Evolutionary conservation across 2,329 filamentous ascomycete species (phyloP), one percentile per base, ranked within the genome.

Genomic region (Nemania sp.): DNA sequence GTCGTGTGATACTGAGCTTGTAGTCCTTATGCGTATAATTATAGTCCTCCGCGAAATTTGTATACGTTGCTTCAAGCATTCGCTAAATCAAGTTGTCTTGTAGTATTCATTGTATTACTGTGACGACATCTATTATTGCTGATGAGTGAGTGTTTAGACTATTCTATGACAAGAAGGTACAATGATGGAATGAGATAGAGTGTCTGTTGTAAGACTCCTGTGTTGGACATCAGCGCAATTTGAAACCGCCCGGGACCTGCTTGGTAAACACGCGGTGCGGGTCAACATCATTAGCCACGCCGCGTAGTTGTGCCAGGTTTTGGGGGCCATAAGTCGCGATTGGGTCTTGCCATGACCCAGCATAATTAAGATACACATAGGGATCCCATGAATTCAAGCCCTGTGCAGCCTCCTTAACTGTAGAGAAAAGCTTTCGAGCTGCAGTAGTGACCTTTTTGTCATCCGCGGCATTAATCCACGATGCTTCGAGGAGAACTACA

Each of bases 361-460:
- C 44, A n/a, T 57, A 57, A 24, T 54, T 57, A 11, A 48, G 17
- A 24, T 54, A 54, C n/a, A 17, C 12, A 26, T 42, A 52, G 1
- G 49, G 49, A 9, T 40, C 24, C 5, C 14, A 37, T 8, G 40
- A 12, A 14, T 8, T 19, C 5, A 50, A 9, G 31, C 8, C 40
- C 3, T 8, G 9, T 6, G 11, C 36, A 39, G 20, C 36, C 19
- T 14, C 9, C 23, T 19, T 5, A 14, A 39, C 23, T 11, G 17
- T 19, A 8, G 17, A 9, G 12, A 39, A 8, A 3, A 39, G 15
- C 6, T 9, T 19, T 39, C 15, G 19, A 28, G 6, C 14, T 20
- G 36, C 36, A 17, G 9, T 8, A 5, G 7, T 14, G 8, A 39
- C 36, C 15, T 4, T 19, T 8, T 20, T 19, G 9, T 39, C 36